Conservation (phyloP, 306 rosid genomes). For the Senna siamea region DNA sequence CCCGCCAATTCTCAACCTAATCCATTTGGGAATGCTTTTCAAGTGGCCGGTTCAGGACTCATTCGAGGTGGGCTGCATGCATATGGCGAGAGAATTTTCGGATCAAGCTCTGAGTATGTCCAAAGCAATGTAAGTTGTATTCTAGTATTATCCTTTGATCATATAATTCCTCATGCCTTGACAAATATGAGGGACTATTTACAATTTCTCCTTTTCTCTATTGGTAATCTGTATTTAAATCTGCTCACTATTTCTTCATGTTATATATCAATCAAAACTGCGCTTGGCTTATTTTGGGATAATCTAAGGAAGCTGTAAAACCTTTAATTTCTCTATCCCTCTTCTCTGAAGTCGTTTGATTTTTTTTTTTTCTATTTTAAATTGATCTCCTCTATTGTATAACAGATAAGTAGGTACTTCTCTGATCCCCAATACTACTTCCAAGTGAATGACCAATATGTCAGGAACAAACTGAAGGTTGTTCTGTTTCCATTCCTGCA, state of each 20-base stretch:
- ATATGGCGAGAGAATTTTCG: conserved; percentile 89
- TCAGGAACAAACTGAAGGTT: conserved; percentile 76
- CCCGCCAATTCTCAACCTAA: conserved; percentile 64
- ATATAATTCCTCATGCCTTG: not conserved
- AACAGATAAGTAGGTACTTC: conserved; percentile 72
- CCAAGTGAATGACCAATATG: conserved; percentile 80
- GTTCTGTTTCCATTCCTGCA: conserved; percentile 74
- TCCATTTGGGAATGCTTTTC: conserved; percentile 88
- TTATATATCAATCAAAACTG: conserved; percentile 19
- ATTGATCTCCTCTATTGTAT: conserved; percentile 20
- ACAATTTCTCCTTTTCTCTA: not conserved
- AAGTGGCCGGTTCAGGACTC: conserved; percentile 94
- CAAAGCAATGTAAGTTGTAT: conserved; percentile 89
- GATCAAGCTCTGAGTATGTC: conserved; percentile 95
- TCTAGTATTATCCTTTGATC: not conserved
- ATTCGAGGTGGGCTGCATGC: conserved; percentile 96
- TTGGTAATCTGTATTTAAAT: conserved; percentile 8
- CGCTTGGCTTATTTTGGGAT: not conserved
- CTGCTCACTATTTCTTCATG: conserved; percentile 1
- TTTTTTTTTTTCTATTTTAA: conserved; percentile 13
- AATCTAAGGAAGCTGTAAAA: not conserved
- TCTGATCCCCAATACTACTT: conserved; percentile 80
- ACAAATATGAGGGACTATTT: not conserved
- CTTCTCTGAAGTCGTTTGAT: conserved; percentile 12
- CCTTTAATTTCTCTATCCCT: conserved; percentile 14